Evolutionary conservation across 345 rosid species (phyloP).

Genomic region (Arabidopsis suecica): DNA sequence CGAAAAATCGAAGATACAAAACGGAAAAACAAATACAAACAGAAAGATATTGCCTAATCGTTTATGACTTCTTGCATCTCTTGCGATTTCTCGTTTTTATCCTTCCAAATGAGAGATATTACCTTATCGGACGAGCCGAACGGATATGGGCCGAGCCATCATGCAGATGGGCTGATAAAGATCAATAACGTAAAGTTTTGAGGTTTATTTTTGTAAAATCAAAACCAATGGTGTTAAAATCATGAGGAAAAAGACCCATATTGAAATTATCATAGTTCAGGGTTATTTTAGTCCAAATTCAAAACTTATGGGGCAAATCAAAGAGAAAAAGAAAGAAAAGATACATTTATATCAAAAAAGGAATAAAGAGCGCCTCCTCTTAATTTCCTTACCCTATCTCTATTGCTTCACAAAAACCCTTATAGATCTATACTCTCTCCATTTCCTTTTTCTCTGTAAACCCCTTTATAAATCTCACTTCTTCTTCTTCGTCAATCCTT

Average conservation of each 20-base stretch:
- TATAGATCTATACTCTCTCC: constrained; percentile 32
- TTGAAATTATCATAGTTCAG: background rate
- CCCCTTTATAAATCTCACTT: constrained; percentile 43
- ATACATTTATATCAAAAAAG: background rate
- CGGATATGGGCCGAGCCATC: too few species aligned
- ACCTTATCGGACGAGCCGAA: too few species aligned
- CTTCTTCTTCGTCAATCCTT: background rate
- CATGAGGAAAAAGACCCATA: background rate
- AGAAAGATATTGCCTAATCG: too few species aligned
- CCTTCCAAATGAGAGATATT: too few species aligned
- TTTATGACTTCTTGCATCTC: too few species aligned
- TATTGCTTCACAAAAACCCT: constrained; percentile 29
- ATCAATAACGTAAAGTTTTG: too few species aligned
- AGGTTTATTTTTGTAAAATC: background rate
- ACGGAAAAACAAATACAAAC: too few species aligned
- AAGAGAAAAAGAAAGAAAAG: constrained; percentile 1
- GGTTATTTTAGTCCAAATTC: constrained; percentile 32
- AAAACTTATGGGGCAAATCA: background rate
- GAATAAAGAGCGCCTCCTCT: constrained; percentile 37
- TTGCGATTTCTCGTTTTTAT: too few species aligned
- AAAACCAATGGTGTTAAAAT: background rate
- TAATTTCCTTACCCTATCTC: constrained; percentile 37
- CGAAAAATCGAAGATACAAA: too few species aligned
- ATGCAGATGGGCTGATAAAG: too few species aligned
- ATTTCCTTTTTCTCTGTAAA: background rate